Conservation (phyloP, 805 yeast genomes). For the Candida sithepensis region DNA sequence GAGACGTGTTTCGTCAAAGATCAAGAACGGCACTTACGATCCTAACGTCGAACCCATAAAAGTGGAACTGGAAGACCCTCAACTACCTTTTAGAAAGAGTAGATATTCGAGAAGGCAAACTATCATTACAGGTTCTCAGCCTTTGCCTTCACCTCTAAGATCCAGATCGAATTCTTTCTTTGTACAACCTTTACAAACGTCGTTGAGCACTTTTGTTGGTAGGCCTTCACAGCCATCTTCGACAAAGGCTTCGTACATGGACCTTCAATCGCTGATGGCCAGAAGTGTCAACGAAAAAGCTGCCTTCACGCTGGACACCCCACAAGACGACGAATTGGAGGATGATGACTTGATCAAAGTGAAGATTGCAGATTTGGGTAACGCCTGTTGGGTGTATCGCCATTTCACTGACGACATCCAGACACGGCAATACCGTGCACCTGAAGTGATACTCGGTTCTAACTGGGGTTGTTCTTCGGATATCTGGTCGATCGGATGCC, state of each 20-base stretch:
- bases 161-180: conserved; percentile 37
- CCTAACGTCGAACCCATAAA: conserved; percentile 9
- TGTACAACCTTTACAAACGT: conserved; percentile 22
- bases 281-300: conserved; percentile 34
- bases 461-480: conserved; percentile 96
- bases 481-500: conserved; percentile 93
- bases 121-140: conserved; percentile 86
- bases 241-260: conserved; percentile 19
- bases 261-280: conserved; percentile 37
- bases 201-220: conserved; percentile 14
- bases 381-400: conserved; percentile 76
- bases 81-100: conserved; percentile 26
- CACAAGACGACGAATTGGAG: conserved; percentile 34
- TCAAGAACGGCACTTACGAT: conserved; percentile 18
- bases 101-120: conserved; percentile 63
- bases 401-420: conserved; percentile 89
- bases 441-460: conserved; percentile 77
- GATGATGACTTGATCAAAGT: conserved; percentile 59
- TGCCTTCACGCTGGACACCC: conserved; percentile 29
- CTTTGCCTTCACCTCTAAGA: conserved; percentile 83
- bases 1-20: conserved; percentile 24
- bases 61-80: conserved; percentile 14
- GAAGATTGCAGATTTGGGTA: conserved; percentile 91
- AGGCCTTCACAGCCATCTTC: conserved; percentile 7
- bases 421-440: conserved; percentile 89